Conservation (phyloP, 2,329 filamentous ascomycete genomes). For the Aspergillus aculeatus region DNA sequence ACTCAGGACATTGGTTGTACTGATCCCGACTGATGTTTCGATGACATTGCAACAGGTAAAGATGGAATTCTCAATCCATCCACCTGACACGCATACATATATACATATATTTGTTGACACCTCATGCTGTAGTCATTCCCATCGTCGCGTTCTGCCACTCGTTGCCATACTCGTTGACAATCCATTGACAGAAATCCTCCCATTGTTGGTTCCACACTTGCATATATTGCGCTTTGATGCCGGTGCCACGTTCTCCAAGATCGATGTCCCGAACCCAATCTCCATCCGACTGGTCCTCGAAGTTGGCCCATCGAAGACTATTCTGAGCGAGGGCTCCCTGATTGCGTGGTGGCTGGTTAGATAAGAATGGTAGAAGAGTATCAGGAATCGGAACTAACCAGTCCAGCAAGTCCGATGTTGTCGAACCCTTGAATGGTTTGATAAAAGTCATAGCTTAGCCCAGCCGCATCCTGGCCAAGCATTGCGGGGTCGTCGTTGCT, state of each 20-base stretch:
- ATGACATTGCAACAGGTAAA: too few species aligned
- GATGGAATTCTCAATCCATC: neutral
- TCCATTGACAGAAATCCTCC: conserved; percentile 86
- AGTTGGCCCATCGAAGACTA: conserved; percentile 79
- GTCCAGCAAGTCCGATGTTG: conserved; percentile 80
- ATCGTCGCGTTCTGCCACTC: neutral
- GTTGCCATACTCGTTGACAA: conserved; percentile 52
- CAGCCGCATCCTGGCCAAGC: conserved; percentile 74
- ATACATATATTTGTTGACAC: neutral
- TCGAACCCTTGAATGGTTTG: conserved; percentile 88
- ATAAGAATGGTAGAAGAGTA: neutral
- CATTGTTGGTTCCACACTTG: conserved; percentile 75
- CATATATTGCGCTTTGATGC: conserved; percentile 68
- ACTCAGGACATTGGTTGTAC: too few species aligned
- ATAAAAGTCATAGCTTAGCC: conserved; percentile 91
- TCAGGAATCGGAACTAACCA: conserved; percentile 54
- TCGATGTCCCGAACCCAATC: conserved; percentile 73
- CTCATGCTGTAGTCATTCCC: neutral
- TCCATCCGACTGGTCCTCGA: conserved; percentile 70
- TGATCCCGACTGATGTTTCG: too few species aligned
- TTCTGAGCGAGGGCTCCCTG: conserved; percentile 71
- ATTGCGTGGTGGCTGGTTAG: neutral
- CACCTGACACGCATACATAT: neutral
- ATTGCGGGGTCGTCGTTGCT: conserved; percentile 91
- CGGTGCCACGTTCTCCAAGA: conserved; percentile 66